These are phyloP conservation scores for Alternaria alternata DNA, from an alignment of 2,329 filamentous ascomycete species.

Conservation along the genomic window DNA sequence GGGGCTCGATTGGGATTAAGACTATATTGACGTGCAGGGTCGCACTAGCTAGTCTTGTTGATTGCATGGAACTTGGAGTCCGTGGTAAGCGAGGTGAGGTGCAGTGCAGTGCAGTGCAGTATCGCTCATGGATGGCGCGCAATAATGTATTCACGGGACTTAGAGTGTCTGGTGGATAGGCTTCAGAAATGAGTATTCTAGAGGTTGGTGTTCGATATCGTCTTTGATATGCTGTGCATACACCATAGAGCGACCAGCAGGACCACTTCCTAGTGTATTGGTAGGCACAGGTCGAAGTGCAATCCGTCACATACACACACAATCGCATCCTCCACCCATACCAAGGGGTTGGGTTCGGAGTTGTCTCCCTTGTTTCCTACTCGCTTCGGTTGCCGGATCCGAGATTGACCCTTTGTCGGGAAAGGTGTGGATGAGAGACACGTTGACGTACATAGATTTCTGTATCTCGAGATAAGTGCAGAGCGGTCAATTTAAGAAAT, in stretches of 20 bases:
- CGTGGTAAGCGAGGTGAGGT: not conserved
- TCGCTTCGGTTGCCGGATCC: slow-evolving; percentile 8
- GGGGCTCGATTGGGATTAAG: not conserved
- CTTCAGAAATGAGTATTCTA: not conserved
- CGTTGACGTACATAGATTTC: not conserved
- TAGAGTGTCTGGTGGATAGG: not conserved
- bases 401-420: not conserved
- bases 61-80: not conserved
- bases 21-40: slow-evolving; percentile 3
- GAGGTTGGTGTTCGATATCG: not conserved
- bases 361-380: slow-evolving; percentile 2
- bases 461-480: not conserved
- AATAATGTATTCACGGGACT: not conserved
- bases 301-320: not conserved
- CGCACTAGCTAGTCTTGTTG: not conserved
- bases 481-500: not conserved
- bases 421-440: not conserved
- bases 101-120: not conserved
- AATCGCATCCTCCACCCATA: not conserved
- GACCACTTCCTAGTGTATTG: not conserved
- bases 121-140: not conserved
- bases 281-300: not conserved
- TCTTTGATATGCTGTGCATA: not conserved
- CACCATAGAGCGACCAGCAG: not conserved
- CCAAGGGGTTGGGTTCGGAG: slow-evolving; percentile 3